Percentiles rank a stretch among this genome's conserved stretches.
Evolutionary conservation across 1,139 yeast genomes (phyloP).

Genomic region (Arxiozyma slooffiae): DNA sequence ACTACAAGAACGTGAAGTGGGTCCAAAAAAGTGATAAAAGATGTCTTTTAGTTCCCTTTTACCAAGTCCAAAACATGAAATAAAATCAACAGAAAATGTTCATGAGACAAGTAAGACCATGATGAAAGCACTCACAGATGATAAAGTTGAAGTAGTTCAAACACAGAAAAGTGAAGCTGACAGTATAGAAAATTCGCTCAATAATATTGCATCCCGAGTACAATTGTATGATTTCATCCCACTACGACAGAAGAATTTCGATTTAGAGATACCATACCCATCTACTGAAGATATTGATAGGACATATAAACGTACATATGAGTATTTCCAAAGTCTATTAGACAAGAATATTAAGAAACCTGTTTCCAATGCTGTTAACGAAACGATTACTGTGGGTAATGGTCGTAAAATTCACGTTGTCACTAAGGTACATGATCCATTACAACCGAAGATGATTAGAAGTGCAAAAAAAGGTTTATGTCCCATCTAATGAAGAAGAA

Average conservation of each 20-base stretch:
- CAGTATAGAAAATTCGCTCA: not conserved
- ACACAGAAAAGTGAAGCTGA: not conserved
- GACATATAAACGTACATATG: conserved; percentile 39
- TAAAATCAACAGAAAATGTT: not conserved
- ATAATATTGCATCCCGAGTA: conserved; percentile 6
- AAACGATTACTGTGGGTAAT: conserved; percentile 34
- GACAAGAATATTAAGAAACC: conserved; percentile 10
- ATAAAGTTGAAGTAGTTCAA: not conserved
- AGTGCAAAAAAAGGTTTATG: conserved; percentile 64
- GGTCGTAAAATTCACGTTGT: conserved; percentile 35
- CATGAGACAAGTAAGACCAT: not conserved
- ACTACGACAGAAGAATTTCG: conserved; percentile 35
- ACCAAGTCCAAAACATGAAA: conserved; percentile 19
- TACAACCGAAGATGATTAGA: conserved; percentile 66
- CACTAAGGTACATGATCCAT: conserved; percentile 65
- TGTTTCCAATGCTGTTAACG: conserved; percentile 35
- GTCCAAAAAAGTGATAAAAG: not conserved
- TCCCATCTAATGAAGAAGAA: conserved; percentile 4
- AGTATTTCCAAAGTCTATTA: conserved; percentile 40
- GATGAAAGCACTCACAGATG: conserved; percentile 1
- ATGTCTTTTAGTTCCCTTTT: conserved; percentile 22
- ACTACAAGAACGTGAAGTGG: too few relatives aligned
- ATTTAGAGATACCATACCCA: conserved; percentile 33
- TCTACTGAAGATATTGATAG: conserved; percentile 34
- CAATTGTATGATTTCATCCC: conserved; percentile 39